Conservation (phyloP, 495 filamentous ascomycete species). For the Pyrenopolyporus hunteri region DNA sequence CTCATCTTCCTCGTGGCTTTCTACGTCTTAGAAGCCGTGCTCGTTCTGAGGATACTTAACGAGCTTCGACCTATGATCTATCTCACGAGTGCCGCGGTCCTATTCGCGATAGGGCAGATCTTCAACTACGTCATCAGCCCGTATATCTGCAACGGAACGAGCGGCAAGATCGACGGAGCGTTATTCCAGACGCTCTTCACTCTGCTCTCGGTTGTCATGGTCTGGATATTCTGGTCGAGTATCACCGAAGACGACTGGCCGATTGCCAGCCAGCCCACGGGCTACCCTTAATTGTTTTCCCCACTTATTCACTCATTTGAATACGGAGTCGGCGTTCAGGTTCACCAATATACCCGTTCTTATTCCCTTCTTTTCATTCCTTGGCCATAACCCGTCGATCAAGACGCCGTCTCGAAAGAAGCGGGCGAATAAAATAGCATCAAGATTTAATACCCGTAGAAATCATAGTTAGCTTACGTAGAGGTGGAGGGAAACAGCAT, state of each 20-base stretch:
- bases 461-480: conserved; percentile 15
- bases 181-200: conserved; percentile 95
- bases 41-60: conserved; percentile 84
- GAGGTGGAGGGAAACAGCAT: conserved; percentile 18
- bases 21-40: conserved; percentile 77
- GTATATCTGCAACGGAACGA: conserved; percentile 81
- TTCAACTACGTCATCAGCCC: conserved; percentile 94
- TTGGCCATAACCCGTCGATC: conserved; percentile 22
- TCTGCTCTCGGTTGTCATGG: conserved; percentile 73
- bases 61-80: conserved; percentile 90
- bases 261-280: conserved; percentile 45
- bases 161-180: conserved; percentile 87
- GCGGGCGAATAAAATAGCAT: conserved; percentile 27
- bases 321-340: conserved; percentile 40
- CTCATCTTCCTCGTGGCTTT: conserved; percentile 86
- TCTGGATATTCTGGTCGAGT: conserved; percentile 98
- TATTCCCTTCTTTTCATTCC: conserved; percentile 41
- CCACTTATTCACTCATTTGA: conserved; percentile 28
- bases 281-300: conserved; percentile 38
- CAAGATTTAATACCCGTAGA: conserved; percentile 33
- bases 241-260: conserved; percentile 99
- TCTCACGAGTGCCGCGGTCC: conserved; percentile 70
- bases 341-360: conserved; percentile 44
- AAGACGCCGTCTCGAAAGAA: conserved; percentile 13
- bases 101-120: conserved; percentile 91